Evolutionary conservation across 2,329 filamentous ascomycete species (phyloP).

Genomic region (Aspergillus amoenus): DNA sequence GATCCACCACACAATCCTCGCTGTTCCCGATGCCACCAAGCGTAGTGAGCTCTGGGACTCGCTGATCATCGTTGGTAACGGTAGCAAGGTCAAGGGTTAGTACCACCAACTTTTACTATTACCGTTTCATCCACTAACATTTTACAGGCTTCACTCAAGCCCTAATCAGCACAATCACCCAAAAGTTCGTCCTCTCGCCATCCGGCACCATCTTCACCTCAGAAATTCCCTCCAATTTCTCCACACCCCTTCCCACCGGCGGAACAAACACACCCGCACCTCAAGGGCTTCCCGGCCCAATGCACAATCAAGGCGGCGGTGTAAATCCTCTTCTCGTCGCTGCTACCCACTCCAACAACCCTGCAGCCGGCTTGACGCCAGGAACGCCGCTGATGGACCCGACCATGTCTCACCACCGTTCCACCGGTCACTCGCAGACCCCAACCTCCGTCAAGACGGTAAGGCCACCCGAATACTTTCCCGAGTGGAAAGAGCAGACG

Average conservation of each 20-base stretch:
- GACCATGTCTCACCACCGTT: slow-evolving; percentile 48
- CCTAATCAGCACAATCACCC: slow-evolving; percentile 73
- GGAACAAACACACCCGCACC: slow-evolving; percentile 76
- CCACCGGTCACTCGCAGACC: slow-evolving; percentile 68
- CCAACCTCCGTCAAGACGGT: slow-evolving; percentile 81
- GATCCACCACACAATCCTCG: slow-evolving; percentile 79
- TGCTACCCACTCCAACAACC: slow-evolving; percentile 62
- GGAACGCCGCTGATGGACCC: slow-evolving; percentile 40
- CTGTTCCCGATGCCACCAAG: slow-evolving; percentile 80
- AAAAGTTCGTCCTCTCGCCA: slow-evolving; percentile 86
- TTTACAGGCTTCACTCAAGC: slow-evolving; percentile 78
- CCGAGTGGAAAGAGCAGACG: slow-evolving; percentile 80
- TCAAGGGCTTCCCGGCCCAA: slow-evolving; percentile 46
- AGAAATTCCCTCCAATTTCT: slow-evolving; percentile 90
- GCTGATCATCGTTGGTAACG: slow-evolving; percentile 88
- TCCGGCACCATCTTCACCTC: slow-evolving; percentile 96
- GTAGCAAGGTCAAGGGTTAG: slow-evolving; percentile 62
- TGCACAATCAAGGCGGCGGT: slow-evolving; percentile 58
- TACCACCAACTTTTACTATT: slow-evolving; percentile 7
- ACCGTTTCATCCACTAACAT: background rate
- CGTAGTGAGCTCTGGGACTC: slow-evolving; percentile 88
- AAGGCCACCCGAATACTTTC: slow-evolving; percentile 77
- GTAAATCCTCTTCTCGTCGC: slow-evolving; percentile 92
- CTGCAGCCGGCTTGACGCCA: slow-evolving; percentile 30
- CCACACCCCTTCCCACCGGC: slow-evolving; percentile 85